These are phyloP conservation scores for Exidia glandulosa DNA, from an alignment of 768 basidiomycete species.

Conservation along the genomic window DNA sequence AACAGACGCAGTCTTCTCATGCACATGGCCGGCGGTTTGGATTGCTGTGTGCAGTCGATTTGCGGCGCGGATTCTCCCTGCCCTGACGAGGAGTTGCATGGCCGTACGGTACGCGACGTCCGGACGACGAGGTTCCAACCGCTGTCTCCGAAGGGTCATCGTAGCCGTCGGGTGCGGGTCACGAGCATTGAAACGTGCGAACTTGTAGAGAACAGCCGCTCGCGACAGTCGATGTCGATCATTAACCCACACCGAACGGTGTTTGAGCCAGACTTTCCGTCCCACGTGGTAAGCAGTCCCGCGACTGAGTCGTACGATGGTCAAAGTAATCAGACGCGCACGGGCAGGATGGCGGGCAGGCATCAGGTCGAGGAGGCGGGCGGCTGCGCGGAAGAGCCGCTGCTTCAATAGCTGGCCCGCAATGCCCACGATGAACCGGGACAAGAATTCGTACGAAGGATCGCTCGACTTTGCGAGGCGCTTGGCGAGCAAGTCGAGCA, in stretches of 20 bases:
- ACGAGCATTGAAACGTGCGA: background rate
- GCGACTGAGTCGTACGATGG: background rate
- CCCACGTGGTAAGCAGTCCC: background rate
- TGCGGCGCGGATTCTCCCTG: slow-evolving; percentile 33
- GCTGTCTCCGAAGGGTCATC: background rate
- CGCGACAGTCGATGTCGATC: background rate
- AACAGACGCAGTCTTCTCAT: slow-evolving; percentile 24
- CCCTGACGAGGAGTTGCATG: slow-evolving; percentile 26
- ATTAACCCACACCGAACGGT: background rate
- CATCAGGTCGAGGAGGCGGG: background rate
- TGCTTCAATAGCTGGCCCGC: background rate
- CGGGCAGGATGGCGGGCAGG: background rate
- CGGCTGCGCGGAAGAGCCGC: background rate
- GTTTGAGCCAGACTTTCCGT: background rate
- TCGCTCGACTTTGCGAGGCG: background rate
- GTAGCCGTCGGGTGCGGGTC: background rate
- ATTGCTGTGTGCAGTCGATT: slow-evolving; percentile 28
- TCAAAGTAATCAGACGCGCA: background rate
- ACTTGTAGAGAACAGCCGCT: background rate
- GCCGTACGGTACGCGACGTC: slow-evolving; percentile 24
- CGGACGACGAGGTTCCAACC: background rate
- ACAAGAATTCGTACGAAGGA: background rate
- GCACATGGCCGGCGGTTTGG: slow-evolving; percentile 13
- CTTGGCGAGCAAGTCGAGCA: background rate
- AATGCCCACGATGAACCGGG: background rate